A percentile compares a stretch with the other conserved stretches of the same genome.
Conservation (phyloP, 805 yeast species). For the Metschnikowia orientalis region DNA sequence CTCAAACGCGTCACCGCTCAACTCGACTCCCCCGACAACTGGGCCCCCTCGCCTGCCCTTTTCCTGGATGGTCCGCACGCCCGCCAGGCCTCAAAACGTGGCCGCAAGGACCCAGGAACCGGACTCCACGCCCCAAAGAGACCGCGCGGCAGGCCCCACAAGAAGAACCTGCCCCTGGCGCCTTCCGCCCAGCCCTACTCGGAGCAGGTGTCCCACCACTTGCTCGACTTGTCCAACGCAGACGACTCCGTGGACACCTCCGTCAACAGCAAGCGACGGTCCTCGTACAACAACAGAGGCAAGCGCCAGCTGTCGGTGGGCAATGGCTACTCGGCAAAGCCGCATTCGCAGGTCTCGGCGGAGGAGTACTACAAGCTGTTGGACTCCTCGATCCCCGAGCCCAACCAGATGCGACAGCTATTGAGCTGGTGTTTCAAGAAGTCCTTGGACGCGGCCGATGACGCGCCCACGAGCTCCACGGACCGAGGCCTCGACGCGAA, state of each 20-base stretch:
- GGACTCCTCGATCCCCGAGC: slow-evolving; percentile 61
- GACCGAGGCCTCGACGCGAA: slow-evolving; percentile 2
- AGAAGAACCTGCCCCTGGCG: not conserved
- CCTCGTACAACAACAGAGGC: slow-evolving; percentile 58
- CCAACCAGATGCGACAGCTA: slow-evolving; percentile 67
- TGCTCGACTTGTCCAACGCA: slow-evolving; percentile 20
- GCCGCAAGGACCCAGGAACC: too few relatives aligned
- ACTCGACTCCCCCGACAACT: slow-evolving; percentile 8
- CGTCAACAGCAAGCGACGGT: slow-evolving; percentile 8
- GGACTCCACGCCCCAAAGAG: too few relatives aligned
- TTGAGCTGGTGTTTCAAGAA: slow-evolving; percentile 64
- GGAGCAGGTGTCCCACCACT: slow-evolving; percentile 30
- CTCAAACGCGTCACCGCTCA: slow-evolving; percentile 14
- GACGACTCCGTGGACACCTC: slow-evolving; percentile 5
- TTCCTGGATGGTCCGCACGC: slow-evolving; percentile 2
- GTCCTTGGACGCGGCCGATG: slow-evolving; percentile 31
- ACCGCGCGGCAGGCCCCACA: slow-evolving; percentile 3
- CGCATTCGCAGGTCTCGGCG: slow-evolving; percentile 57
- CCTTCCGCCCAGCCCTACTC: slow-evolving; percentile 13
- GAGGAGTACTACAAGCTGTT: slow-evolving; percentile 58
- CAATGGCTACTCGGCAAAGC: slow-evolving; percentile 63
- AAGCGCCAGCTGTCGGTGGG: slow-evolving; percentile 71
- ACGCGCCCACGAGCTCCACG: slow-evolving; percentile 11
- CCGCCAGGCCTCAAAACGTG: not conserved
- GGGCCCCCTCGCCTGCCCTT: slow-evolving; percentile 4